Conservation (phyloP, 495 filamentous ascomycete species). For the Trichoderma asperelloides region DNA sequence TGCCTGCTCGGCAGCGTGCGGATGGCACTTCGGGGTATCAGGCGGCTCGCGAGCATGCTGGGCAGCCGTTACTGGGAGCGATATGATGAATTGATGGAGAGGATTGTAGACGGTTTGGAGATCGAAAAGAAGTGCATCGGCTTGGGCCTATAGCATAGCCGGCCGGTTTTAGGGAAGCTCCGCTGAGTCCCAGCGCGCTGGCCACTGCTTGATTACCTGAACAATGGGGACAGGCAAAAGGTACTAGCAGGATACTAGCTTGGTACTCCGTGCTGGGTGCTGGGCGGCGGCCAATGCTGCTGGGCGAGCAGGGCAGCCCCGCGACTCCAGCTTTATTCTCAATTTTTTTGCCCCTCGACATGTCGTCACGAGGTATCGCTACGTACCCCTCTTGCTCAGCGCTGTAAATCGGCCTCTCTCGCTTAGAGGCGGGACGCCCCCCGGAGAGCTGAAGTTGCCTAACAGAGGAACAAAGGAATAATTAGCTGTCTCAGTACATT, state of each 20-base stretch:
- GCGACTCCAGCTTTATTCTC: neutral
- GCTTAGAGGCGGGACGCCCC: conserved; percentile 5
- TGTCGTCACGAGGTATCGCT: neutral
- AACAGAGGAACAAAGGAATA: neutral
- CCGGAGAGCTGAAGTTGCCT: neutral
- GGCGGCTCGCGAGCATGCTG: conserved; percentile 60
- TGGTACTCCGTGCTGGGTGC: neutral
- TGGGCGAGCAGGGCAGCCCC: neutral
- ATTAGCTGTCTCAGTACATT: neutral
- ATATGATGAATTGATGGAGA: neutral
- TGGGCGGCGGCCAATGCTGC: neutral
- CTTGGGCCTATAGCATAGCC: neutral
- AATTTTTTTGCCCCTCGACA: neutral
- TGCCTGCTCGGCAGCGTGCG: conserved; percentile 53
- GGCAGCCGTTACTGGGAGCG: conserved; percentile 13
- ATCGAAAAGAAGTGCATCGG: neutral
- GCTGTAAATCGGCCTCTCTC: neutral
- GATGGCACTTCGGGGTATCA: conserved; percentile 57
- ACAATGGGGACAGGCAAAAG: neutral
- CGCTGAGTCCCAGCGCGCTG: neutral
- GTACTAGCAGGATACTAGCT: neutral
- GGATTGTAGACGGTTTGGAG: neutral
- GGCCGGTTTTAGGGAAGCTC: conserved; percentile 5
- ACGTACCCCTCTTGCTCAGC: neutral
- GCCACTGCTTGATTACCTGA: neutral